phyloP scores from a whole-genome alignment of 116 monocot species.

The Zostera marina region DNA sequence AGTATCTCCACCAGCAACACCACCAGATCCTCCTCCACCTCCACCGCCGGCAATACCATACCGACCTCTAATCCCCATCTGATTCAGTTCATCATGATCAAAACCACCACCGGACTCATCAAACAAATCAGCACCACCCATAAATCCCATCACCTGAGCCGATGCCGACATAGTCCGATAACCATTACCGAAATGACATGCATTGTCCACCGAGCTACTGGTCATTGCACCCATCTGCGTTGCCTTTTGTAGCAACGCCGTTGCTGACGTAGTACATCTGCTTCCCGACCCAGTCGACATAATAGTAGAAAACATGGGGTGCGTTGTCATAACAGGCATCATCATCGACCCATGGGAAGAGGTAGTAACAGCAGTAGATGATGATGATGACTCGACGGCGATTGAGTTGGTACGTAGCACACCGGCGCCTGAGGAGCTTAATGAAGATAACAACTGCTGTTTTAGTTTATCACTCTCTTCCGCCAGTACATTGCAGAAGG shows the following conservation, averaged over 20 bases:
- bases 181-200: not conserved
- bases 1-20: not conserved
- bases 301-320: too few relatives aligned
- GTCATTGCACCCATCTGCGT: too few relatives aligned
- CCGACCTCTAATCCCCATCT: not conserved
- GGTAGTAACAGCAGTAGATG: not conserved
- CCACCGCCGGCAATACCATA: not conserved
- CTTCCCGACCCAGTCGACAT: too few relatives aligned
- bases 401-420: not conserved
- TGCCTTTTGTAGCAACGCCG: too few relatives aligned
- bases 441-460: not conserved
- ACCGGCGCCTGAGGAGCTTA: too few relatives aligned
- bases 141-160: not conserved
- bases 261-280: too few relatives aligned
- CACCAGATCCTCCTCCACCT: not conserved
- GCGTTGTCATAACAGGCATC: too few relatives aligned
- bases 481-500: constrained; percentile 44
- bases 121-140: too few relatives aligned
- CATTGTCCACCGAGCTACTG: not conserved
- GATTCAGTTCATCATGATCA: too few relatives aligned
- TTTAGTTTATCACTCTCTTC: constrained; percentile 25
- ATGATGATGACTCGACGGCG: not conserved
- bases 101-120: too few relatives aligned
- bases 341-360: too few relatives aligned
- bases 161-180: not conserved